phyloP scores from a whole-genome alignment of 495 filamentous ascomycete genomes.

The Xylaria longipes region DNA sequence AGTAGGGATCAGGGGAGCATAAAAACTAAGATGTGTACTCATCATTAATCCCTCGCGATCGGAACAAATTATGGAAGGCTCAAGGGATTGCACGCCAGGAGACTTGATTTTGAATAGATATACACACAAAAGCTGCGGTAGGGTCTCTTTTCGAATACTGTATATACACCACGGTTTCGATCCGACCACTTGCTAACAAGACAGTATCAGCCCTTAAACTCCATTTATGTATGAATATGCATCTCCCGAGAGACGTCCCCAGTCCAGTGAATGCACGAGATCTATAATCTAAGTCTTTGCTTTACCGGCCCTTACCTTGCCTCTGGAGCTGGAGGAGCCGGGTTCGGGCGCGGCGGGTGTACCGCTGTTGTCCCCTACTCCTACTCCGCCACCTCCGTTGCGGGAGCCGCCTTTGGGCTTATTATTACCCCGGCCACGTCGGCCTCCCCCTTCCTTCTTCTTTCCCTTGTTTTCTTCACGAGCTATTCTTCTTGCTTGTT shows the following conservation, averaged over 20 bases:
- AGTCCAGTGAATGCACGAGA: constrained; percentile 9
- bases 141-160: not conserved
- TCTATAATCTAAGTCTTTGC: constrained; percentile 26
- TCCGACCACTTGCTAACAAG: not conserved
- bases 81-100: not conserved
- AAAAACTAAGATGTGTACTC: not conserved
- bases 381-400: not conserved
- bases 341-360: not conserved
- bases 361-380: not conserved
- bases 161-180: constrained; percentile 6
- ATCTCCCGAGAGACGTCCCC: constrained; percentile 22
- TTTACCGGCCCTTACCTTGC: constrained; percentile 17
- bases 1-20: not conserved
- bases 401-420: constrained; percentile 12
- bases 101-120: not conserved
- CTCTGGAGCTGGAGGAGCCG: constrained; percentile 13
- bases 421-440: constrained; percentile 21
- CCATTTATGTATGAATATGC: not conserved
- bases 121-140: not conserved
- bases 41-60: not conserved
- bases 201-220: constrained; percentile 2
- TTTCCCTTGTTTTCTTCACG: constrained; percentile 41
- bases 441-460: constrained; percentile 29
- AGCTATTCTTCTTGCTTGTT: constrained; percentile 59
- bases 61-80: not conserved